These are phyloP conservation scores for Xerocomus amazonicus DNA, from an alignment of 1,284 basidiomycete species.

Conservation along the genomic window DNA sequence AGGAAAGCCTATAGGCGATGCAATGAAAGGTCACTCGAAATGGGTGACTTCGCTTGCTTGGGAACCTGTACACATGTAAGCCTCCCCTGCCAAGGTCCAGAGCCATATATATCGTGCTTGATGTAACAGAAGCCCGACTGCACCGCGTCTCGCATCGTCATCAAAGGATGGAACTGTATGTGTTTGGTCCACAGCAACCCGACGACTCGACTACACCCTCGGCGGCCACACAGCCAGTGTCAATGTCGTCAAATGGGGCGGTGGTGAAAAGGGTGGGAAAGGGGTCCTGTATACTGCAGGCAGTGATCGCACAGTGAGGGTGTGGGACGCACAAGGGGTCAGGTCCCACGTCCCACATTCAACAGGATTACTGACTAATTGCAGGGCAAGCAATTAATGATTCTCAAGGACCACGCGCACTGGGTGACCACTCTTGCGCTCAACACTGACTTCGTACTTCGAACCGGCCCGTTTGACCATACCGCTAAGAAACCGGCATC, in stretches of 20 bases:
- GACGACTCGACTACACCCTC: constrained; percentile 80
- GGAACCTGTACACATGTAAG: constrained; percentile 91
- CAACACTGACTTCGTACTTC: constrained; percentile 92
- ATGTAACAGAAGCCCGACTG: constrained; percentile 54
- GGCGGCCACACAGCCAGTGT: constrained; percentile 94
- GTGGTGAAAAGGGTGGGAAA: constrained; percentile 60
- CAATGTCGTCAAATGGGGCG: constrained; percentile 96
- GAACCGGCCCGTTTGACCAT: constrained; percentile 95
- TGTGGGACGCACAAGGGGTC: constrained; percentile 87
- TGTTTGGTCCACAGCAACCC: constrained; percentile 81
- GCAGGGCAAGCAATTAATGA: constrained; percentile 65
- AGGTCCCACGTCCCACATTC: constrained; percentile 14
- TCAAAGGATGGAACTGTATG: constrained; percentile 96
- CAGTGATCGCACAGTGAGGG: constrained; percentile 89
- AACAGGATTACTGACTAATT: constrained; percentile 10
- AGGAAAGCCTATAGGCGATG: constrained; percentile 81
- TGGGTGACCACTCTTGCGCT: constrained; percentile 98
- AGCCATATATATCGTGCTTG: constrained; percentile 4
- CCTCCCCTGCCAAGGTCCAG: background rate
- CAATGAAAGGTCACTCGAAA: constrained; percentile 89
- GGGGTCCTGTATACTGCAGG: constrained; percentile 92
- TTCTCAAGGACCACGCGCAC: constrained; percentile 93
- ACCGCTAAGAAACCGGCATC: constrained; percentile 70
- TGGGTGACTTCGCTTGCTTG: constrained; percentile 97
- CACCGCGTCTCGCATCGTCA: constrained; percentile 89